A percentile compares a stretch with the other conserved stretches of the same genome.
phyloP scores from a whole-genome alignment of 2,329 filamentous ascomycete genomes.

The Cladophialophora chaetospira region DNA sequence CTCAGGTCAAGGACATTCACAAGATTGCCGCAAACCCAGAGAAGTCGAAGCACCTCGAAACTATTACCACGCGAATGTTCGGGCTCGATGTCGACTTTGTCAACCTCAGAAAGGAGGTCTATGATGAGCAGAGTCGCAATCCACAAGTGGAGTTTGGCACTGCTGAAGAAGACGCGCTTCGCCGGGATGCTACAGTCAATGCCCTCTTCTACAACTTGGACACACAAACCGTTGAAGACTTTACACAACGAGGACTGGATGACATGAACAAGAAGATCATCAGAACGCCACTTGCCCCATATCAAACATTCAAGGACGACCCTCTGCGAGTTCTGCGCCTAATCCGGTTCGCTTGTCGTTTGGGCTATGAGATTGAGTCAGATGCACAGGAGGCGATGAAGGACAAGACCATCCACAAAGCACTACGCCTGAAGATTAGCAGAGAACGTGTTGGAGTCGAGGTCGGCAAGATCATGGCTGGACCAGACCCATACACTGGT shows the following conservation, averaged over 20 bases:
- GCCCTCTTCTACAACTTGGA: slow-evolving; percentile 94
- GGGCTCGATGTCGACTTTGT: slow-evolving; percentile 91
- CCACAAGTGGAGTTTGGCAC: slow-evolving; percentile 93
- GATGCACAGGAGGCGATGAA: slow-evolving; percentile 73
- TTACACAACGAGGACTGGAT: slow-evolving; percentile 70
- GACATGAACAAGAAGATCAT: slow-evolving; percentile 76
- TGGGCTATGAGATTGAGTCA: slow-evolving; percentile 75
- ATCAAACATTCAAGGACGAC: slow-evolving; percentile 92
- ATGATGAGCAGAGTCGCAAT: slow-evolving; percentile 84
- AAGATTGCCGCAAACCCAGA: slow-evolving; percentile 91
- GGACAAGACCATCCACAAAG: slow-evolving; percentile 72
- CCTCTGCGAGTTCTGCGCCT: slow-evolving; percentile 83
- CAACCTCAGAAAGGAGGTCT: slow-evolving; percentile 89
- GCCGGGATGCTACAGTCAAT: slow-evolving; percentile 91
- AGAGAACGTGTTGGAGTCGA: slow-evolving; percentile 86
- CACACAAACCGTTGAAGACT: slow-evolving; percentile 77
- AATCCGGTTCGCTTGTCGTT: slow-evolving; percentile 84
- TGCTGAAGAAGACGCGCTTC: slow-evolving; percentile 81
- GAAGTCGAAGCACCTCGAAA: slow-evolving; percentile 95
- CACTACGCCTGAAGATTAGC: slow-evolving; percentile 85
- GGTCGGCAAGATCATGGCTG: slow-evolving; percentile 86
- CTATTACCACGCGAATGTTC: slow-evolving; percentile 80
- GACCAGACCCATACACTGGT: slow-evolving; percentile 43
- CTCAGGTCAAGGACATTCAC: slow-evolving; percentile 68
- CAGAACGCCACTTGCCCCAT: slow-evolving; percentile 80